Percentiles rank a stretch among this genome's conserved stretches.
Evolutionary conservation across 768 basidiomycete species (phyloP).

Genomic region (Tulasnella sp.): DNA sequence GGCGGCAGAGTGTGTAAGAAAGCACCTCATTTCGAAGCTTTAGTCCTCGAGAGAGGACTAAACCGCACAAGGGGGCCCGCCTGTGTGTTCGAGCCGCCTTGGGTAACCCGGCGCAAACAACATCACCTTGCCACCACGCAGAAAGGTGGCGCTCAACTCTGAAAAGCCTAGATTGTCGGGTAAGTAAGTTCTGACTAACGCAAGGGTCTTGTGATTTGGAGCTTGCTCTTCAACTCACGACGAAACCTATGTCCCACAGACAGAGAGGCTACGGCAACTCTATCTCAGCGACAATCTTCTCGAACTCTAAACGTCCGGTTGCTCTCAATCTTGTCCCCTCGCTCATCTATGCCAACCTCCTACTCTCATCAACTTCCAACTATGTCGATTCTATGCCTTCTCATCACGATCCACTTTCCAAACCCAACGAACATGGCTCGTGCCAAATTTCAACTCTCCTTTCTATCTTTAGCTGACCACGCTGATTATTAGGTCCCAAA

Average conservation of each 20-base stretch:
- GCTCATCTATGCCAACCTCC: not conserved
- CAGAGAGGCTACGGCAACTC: not conserved
- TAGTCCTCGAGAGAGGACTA: not conserved
- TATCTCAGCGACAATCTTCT: not conserved
- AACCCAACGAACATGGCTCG: not conserved
- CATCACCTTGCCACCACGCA: not conserved
- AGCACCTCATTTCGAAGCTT: not conserved
- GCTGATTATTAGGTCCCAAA: not conserved
- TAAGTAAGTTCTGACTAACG: not conserved
- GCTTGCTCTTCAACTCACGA: not conserved
- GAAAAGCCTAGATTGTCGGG: not conserved
- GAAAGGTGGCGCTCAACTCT: not conserved
- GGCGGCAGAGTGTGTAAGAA: not conserved
- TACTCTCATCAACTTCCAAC: not conserved
- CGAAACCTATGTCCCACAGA: not conserved
- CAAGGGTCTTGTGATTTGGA: not conserved
- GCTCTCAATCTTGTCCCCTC: not conserved
- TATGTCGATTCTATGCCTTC: not conserved
- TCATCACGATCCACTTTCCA: not conserved
- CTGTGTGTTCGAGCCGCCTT: not conserved
- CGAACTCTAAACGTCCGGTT: not conserved
- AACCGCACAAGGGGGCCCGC: not conserved
- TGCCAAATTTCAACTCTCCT: not conserved
- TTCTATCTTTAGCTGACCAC: not conserved
- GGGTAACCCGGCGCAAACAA: not conserved